Evolutionary conservation across 106 monocot species (phyloP).

Genomic region (Dioscorea alata): DNA sequence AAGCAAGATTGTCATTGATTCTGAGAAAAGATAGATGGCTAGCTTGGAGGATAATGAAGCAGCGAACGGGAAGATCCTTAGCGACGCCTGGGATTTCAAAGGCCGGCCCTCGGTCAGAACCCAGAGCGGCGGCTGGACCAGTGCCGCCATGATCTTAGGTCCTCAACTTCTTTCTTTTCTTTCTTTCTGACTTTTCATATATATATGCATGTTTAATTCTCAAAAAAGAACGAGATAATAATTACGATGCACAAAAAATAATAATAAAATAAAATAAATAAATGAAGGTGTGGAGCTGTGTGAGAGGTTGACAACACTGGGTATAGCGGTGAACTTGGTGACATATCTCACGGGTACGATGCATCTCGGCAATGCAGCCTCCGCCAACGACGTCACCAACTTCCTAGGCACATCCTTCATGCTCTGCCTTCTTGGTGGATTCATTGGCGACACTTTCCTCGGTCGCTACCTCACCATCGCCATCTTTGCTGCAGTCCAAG

Average conservation of each 20-base stretch:
- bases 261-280: background rate
- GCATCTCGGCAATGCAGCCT: slow-evolving; percentile 64
- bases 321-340: slow-evolving; percentile 71
- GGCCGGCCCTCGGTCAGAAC: slow-evolving; percentile 30
- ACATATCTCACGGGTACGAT: slow-evolving; percentile 67
- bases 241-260: background rate
- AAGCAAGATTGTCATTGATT: too few species aligned
- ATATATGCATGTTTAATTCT: background rate
- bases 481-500: slow-evolving; percentile 51
- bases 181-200: background rate
- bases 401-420: slow-evolving; percentile 74
- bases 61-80: slow-evolving; percentile 11
- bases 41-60: slow-evolving; percentile 22
- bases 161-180: too few species aligned
- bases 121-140: slow-evolving; percentile 36
- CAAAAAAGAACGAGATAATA: too few species aligned
- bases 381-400: slow-evolving; percentile 78
- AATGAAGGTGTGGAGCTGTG: slow-evolving; percentile 55
- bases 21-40: background rate
- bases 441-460: slow-evolving; percentile 70
- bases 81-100: slow-evolving; percentile 53
- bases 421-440: slow-evolving; percentile 73
- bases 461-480: slow-evolving; percentile 64
- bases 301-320: slow-evolving; percentile 65
- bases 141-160: slow-evolving; percentile 43